Conservation (phyloP, 768 basidiomycete genomes). For the Lactarius hatsudake region DNA sequence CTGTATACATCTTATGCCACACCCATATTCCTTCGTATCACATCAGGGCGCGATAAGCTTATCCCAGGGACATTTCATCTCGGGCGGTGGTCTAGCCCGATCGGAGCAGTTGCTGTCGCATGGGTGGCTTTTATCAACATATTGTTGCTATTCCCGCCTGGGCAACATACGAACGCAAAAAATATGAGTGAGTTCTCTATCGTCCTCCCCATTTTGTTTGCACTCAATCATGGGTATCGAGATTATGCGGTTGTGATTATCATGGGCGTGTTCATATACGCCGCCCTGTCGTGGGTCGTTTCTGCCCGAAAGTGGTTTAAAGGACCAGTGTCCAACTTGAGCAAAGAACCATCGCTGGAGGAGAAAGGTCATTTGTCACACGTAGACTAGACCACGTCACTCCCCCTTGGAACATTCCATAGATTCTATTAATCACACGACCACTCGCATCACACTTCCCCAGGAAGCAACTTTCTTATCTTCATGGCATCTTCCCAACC, state of each 20-base stretch:
- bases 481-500: conserved; percentile 53
- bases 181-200: conserved; percentile 25
- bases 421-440: neutral
- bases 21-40: conserved; percentile 70
- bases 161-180: conserved; percentile 2
- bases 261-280: conserved; percentile 61
- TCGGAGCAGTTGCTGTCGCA: conserved; percentile 58
- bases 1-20: conserved; percentile 65
- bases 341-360: conserved; percentile 5
- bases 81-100: conserved; percentile 57
- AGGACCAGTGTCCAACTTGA: conserved; percentile 54
- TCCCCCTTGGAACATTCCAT: neutral
- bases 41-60: conserved; percentile 58
- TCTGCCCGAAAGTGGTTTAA: conserved; percentile 72
- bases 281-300: conserved; percentile 58
- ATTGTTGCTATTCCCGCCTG: conserved; percentile 48
- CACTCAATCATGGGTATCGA: conserved; percentile 31
- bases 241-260: conserved; percentile 71
- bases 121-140: conserved; percentile 66
- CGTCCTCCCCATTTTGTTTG: neutral
- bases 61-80: conserved; percentile 59
- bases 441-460: conserved; percentile 31
- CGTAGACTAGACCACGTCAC: neutral
- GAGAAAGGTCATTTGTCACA: neutral
- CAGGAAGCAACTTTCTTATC: conserved; percentile 36